Evolutionary conservation across 176 grass and related monocot species (phyloP).

Genomic region (Secale cereale): DNA sequence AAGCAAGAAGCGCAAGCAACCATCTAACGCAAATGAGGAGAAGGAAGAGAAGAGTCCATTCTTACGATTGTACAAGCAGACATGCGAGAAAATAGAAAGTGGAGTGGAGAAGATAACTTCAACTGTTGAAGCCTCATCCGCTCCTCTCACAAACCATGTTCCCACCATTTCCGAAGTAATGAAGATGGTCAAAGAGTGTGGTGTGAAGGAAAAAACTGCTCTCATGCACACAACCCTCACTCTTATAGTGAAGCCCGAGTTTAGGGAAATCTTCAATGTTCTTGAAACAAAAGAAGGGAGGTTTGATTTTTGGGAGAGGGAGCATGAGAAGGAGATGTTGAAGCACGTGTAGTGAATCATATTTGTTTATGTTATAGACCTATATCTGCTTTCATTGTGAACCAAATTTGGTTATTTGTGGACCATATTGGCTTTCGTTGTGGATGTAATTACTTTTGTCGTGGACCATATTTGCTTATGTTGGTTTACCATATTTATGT

Average conservation of each 20-base stretch:
- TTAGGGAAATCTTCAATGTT: neutral
- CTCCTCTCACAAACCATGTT: neutral
- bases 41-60: constrained; percentile 11
- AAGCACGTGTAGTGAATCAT: too few species aligned
- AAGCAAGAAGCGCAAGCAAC: neutral
- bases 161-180: neutral
- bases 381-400: too few species aligned
- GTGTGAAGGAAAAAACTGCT: neutral
- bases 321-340: too few species aligned
- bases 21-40: neutral
- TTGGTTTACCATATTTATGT: too few species aligned
- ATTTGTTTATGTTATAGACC: too few species aligned
- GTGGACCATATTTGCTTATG: too few species aligned
- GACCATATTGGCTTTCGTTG: too few species aligned
- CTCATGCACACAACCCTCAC: neutral
- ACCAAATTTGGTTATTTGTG: too few species aligned
- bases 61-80: neutral
- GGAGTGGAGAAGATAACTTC: neutral
- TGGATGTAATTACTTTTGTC: too few species aligned
- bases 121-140: neutral
- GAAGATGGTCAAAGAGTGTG: neutral
- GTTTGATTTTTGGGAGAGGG: neutral
- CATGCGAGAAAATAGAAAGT: neutral
- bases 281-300: neutral
- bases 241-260: neutral